Base-by-base conservation (phyloP, 2,329 filamentous ascomycete species). In the Colletotrichum viniferum region DNA sequence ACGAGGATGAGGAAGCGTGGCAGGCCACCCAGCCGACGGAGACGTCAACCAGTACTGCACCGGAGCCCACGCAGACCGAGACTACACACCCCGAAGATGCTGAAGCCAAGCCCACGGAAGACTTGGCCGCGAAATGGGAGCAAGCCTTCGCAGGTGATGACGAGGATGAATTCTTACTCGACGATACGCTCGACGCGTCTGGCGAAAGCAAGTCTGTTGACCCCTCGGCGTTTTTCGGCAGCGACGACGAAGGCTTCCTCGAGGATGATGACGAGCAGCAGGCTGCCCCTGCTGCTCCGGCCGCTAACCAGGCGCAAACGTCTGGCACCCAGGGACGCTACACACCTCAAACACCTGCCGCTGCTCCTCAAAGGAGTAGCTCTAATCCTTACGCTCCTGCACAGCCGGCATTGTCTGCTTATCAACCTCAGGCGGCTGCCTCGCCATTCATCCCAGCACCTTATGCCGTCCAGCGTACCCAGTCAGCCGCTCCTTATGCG, bases 201-300 rank as follows among this genome's bases (percentile, higher is more conserved):
- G 81, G 82, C 30, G 86, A 86, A 38, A 76, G 80, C 5, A 86
- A 88, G 56, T 88, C 88, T 69, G 80, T 94, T 21, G 92, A 95
- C 78, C 89, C 92, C 1, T 86, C 90, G 30, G 88, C 89, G 2
- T 92, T 96, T 78, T 92, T 96, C 77, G 92, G 94, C 61, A 96
- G 96, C 78, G 96, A 98, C 82, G 94, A 95, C 78, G 94, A 96
- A 80, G 96, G 95, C 1, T 94, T 98, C 76, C 86, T 98, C 12
- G 93, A 98, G 8, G 96, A 96, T 73, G 88, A 89, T 5, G 88
- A 87, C 13, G 85, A 88, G 24, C 67, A 77, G 5, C 79, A 77
- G 58, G 78, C 81, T 52, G 73, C 78, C 18, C 73, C 82, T 28
- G 79, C 83, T 43, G 71, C 63, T 55, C 55, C 70, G 16, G 52